Conservation (phyloP, 2,329 filamentous ascomycete genomes). For the Sarocladium strictum region DNA sequence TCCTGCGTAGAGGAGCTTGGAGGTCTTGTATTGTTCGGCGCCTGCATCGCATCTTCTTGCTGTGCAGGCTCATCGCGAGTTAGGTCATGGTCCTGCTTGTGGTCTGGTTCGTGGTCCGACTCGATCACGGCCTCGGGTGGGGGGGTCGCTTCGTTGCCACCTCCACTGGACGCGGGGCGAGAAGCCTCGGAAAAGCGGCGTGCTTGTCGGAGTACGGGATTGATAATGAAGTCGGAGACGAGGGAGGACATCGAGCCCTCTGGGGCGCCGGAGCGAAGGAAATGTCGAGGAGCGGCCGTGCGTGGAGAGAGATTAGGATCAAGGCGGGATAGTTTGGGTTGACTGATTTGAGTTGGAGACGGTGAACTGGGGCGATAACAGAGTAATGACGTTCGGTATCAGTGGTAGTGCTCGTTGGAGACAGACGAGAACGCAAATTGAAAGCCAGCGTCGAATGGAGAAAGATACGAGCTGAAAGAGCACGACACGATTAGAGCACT, state of each 20-base stretch:
- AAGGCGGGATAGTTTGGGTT: neutral
- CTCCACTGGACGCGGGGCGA: constrained; percentile 29
- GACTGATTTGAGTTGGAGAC: neutral
- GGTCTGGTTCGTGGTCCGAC: constrained; percentile 14
- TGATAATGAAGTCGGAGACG: constrained; percentile 60
- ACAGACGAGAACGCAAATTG: no score
- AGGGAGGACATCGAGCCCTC: constrained; percentile 49
- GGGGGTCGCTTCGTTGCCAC: constrained; percentile 18
- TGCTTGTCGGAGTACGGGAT: constrained; percentile 60
- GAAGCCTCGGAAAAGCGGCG: constrained; percentile 54
- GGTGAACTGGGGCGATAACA: neutral
- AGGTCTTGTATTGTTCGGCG: constrained; percentile 21
- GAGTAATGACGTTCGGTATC: neutral
- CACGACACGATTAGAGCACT: neutral
- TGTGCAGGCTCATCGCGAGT: constrained; percentile 9
- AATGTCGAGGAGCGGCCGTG: neutral
- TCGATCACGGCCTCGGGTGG: constrained; percentile 21
- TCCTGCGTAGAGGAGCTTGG: constrained; percentile 28
- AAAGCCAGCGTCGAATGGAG: no score
- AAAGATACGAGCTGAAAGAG: neutral
- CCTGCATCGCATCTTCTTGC: constrained; percentile 15
- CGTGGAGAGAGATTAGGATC: neutral
- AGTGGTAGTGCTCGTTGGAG: no score
- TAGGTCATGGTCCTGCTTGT: neutral
- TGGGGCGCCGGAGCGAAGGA: constrained; percentile 10